Percentiles rank a stretch among this genome's conserved stretches.
These are phyloP conservation scores for Xerocomus nothofagi DNA, from an alignment of 1,284 basidiomycete species.

Conservation along the genomic window DNA sequence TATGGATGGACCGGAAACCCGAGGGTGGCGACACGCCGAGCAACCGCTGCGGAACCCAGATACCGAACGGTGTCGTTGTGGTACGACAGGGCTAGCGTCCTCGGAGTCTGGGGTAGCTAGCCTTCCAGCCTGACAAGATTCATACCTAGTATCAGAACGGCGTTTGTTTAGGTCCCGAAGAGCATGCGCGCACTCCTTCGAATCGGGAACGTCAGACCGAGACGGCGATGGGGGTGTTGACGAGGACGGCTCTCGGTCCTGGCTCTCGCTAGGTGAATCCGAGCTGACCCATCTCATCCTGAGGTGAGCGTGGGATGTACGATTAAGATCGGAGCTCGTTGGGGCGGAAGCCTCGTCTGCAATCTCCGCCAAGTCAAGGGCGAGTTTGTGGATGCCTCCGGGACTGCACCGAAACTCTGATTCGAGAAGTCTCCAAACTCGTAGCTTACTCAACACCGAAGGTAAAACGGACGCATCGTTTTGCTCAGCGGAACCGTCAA, in stretches of 20 bases:
- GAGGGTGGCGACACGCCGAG: constrained; percentile 25
- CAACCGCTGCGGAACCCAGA: constrained; percentile 32
- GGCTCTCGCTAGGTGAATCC: constrained; percentile 8
- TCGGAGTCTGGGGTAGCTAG: constrained; percentile 17
- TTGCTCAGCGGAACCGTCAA: background rate
- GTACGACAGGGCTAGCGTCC: constrained; percentile 8
- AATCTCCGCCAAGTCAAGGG: constrained; percentile 22
- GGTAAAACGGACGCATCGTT: constrained; percentile 17
- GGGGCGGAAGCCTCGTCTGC: constrained; percentile 1
- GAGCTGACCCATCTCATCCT: constrained; percentile 23
- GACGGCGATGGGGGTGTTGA: constrained; percentile 1
- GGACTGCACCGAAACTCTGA: constrained; percentile 13
- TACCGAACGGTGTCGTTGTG: constrained; percentile 6
- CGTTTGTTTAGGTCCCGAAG: background rate
- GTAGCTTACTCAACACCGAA: constrained; percentile 23
- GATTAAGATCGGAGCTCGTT: background rate
- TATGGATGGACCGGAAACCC: constrained; percentile 10
- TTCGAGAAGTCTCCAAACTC: constrained; percentile 28
- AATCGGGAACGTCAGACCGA: constrained; percentile 4
- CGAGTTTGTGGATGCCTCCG: constrained; percentile 16
- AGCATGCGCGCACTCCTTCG: background rate
- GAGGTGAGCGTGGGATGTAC: constrained; percentile 3
- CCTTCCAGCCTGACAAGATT: background rate
- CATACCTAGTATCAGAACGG: constrained; percentile 1
- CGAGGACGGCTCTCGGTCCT: constrained; percentile 1